Conservation (phyloP, 208 protist genomes). For the Naegleria fowleri region DNA sequence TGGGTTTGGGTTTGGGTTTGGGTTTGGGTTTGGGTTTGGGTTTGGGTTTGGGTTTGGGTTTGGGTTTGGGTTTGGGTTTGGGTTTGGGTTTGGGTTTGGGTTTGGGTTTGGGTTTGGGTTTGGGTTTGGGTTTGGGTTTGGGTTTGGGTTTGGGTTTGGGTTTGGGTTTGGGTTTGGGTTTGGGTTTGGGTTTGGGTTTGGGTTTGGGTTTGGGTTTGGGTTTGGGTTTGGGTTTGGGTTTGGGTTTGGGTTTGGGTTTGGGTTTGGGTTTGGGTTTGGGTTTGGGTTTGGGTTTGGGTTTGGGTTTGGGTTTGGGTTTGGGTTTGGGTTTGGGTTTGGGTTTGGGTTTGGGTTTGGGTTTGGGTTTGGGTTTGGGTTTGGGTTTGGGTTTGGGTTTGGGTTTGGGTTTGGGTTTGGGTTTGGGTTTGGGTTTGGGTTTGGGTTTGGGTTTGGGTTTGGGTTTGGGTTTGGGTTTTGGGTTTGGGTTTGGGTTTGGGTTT, state of each 20-base stretch:
- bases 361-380: conserved; percentile 35
- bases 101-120: conserved; percentile 37
- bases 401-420: conserved; percentile 37
- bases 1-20: conserved; percentile 35
- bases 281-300: conserved; percentile 37
- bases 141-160: conserved; percentile 37
- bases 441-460: conserved; percentile 37
- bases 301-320: conserved; percentile 35
- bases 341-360: conserved; percentile 37
- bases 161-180: conserved; percentile 37
- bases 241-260: conserved; percentile 35
- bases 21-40: conserved; percentile 37
- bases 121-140: conserved; percentile 35
- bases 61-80: conserved; percentile 35
- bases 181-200: conserved; percentile 35
- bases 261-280: conserved; percentile 37
- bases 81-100: conserved; percentile 37
- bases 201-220: conserved; percentile 37
- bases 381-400: conserved; percentile 37
- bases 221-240: conserved; percentile 37
- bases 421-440: conserved; percentile 35
- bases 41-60: conserved; percentile 37
- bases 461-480: conserved; percentile 35
- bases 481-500: conserved; percentile 36
- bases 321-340: conserved; percentile 37